Evolutionary conservation across 2,329 filamentous ascomycete genomes (phyloP).

Genomic region (Fusarium sp.): DNA sequence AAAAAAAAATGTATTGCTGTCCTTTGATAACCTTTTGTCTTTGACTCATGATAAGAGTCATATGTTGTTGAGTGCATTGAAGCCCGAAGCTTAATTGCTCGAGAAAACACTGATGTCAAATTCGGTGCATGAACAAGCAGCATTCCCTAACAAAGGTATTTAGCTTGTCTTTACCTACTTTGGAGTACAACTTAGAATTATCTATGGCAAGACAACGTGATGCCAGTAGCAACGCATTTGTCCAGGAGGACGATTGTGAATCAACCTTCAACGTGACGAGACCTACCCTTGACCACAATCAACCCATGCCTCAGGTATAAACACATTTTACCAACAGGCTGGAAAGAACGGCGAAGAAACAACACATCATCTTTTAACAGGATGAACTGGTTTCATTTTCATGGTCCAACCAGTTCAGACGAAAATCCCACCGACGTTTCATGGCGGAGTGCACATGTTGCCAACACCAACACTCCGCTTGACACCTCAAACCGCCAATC

Average conservation of each 20-base stretch:
- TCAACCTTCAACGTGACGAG: neutral
- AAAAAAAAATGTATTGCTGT: neutral
- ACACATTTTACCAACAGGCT: neutral
- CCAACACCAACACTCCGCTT: neutral
- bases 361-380: neutral
- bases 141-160: neutral
- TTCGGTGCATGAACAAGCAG: neutral
- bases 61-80: neutral
- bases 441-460: neutral
- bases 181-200: neutral
- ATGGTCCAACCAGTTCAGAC: neutral
- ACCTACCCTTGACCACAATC: neutral
- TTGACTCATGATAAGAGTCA: neutral
- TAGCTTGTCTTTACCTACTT: neutral
- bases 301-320: neutral
- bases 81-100: neutral
- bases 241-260: neutral
- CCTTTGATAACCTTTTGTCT: neutral
- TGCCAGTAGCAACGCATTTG: too few relatives aligned
- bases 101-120: neutral
- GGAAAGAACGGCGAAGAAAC: neutral
- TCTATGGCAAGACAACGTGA: neutral
- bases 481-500: slow-evolving; percentile 8
- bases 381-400: neutral
- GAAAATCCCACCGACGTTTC: neutral